Conservation (phyloP, 179 eudicot species). For the Heliamphora pulchella region DNA sequence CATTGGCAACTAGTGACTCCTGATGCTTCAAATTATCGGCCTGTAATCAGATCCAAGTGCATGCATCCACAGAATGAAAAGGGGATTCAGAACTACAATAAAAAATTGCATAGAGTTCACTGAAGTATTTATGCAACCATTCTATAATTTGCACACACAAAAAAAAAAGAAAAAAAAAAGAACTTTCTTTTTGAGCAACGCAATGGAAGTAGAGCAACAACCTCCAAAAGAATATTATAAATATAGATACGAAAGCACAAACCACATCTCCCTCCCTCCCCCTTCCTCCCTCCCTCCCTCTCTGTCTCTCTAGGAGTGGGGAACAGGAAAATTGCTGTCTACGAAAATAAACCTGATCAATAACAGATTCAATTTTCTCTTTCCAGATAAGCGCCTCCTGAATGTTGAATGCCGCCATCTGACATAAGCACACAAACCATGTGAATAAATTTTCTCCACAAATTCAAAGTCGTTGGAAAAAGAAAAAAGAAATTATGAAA, state of each 20-base stretch:
- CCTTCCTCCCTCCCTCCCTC: not conserved
- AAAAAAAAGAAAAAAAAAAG: not conserved
- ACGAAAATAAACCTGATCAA: slow-evolving; percentile 66
- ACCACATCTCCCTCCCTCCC: not conserved
- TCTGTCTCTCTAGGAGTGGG: not conserved
- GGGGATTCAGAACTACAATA: not conserved
- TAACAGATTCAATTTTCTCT: slow-evolving; percentile 92
- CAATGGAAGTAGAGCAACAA: not conserved
- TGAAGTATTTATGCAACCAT: not conserved
- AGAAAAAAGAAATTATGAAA: too few species aligned
- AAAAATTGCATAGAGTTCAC: not conserved
- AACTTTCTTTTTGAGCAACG: not conserved
- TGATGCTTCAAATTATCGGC: slow-evolving; percentile 64
- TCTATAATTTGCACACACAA: not conserved
- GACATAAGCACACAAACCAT: slow-evolving; percentile 11
- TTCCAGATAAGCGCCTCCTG: slow-evolving; percentile 98
- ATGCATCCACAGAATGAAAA: slow-evolving; percentile 11
- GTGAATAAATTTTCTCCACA: too few species aligned
- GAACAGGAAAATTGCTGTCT: not conserved
- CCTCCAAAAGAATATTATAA: not conserved
- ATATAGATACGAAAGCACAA: not conserved
- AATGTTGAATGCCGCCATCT: slow-evolving; percentile 97
- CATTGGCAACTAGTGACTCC: slow-evolving; percentile 72
- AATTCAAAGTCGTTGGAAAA: too few species aligned
- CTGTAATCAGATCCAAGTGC: slow-evolving; percentile 12